Conservation (phyloP, 805 yeast genomes). For the Wickerhamiella shivajii region DNA sequence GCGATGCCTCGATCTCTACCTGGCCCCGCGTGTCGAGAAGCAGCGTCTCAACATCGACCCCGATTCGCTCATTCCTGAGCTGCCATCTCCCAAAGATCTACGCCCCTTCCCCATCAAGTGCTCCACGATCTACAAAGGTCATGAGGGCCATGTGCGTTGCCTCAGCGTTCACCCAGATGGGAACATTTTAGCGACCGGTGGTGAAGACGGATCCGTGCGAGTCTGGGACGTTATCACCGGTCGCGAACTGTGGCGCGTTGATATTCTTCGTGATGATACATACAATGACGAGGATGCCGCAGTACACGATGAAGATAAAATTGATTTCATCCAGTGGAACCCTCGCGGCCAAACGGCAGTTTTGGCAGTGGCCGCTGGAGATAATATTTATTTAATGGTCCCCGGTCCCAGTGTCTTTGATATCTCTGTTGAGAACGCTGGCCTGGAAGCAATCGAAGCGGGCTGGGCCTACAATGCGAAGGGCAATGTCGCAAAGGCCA, state of each 20-base stretch:
- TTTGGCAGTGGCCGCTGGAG: slow-evolving; percentile 74
- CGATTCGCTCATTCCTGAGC: slow-evolving; percentile 85
- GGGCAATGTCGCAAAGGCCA: slow-evolving; percentile 21
- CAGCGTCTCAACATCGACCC: slow-evolving; percentile 89
- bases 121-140: slow-evolving; percentile 75
- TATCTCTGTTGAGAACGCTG: slow-evolving; percentile 66
- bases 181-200: slow-evolving; percentile 91
- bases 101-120: slow-evolving; percentile 92
- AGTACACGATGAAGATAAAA: slow-evolving; percentile 33
- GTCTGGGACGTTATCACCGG: slow-evolving; percentile 97
- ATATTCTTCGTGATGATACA: slow-evolving; percentile 24
- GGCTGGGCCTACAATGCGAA: slow-evolving; percentile 74
- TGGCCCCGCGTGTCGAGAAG: slow-evolving; percentile 92
- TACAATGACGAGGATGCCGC: slow-evolving; percentile 20
- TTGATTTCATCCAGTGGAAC: slow-evolving; percentile 61
- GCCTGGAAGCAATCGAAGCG: slow-evolving; percentile 63
- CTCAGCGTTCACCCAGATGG: slow-evolving; percentile 80
- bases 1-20: slow-evolving; percentile 79
- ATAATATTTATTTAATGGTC: slow-evolving; percentile 56
- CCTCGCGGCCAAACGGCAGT: slow-evolving; percentile 65
- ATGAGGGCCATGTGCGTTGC: slow-evolving; percentile 66
- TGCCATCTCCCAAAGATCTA: slow-evolving; percentile 92
- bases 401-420: slow-evolving; percentile 76
- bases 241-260: slow-evolving; percentile 61
- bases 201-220: slow-evolving; percentile 90